phyloP scores from a whole-genome alignment of 768 basidiomycete genomes.

The Leccinum longicurvipes region DNA sequence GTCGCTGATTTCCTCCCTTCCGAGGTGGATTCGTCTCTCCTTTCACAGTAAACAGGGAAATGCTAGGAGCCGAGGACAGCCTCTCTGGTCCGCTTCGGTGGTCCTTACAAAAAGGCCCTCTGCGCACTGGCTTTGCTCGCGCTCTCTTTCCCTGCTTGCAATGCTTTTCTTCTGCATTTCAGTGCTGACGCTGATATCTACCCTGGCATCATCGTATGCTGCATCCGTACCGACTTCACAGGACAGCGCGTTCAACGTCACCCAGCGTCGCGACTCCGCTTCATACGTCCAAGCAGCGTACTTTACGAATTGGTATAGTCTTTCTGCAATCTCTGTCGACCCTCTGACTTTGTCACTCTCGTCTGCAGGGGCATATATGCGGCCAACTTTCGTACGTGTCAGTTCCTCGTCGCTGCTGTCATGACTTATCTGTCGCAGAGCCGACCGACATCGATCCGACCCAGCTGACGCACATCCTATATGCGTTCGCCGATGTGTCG shows the following conservation, averaged over 20 bases:
- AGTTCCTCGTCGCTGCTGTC: neutral
- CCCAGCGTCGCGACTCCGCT: slow-evolving; percentile 10
- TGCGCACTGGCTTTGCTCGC: neutral
- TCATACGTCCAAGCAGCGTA: slow-evolving; percentile 34
- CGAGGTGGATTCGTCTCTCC: slow-evolving; percentile 8
- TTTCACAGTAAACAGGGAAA: slow-evolving; percentile 13
- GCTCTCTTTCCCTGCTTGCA: slow-evolving; percentile 1
- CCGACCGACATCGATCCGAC: slow-evolving; percentile 59
- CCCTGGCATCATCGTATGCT: slow-evolving; percentile 10
- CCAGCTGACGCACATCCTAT: slow-evolving; percentile 72
- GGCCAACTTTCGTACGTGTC: slow-evolving; percentile 55
- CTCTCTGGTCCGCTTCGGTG: slow-evolving; percentile 5
- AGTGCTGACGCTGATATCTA: slow-evolving; percentile 5
- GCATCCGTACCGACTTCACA: slow-evolving; percentile 8
- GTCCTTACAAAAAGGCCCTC: slow-evolving; percentile 17
- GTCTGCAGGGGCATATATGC: slow-evolving; percentile 53
- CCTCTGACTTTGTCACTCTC: neutral
- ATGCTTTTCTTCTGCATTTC: slow-evolving; percentile 1
- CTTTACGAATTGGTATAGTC: slow-evolving; percentile 35
- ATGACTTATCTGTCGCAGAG: slow-evolving; percentile 38
- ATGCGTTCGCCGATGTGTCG: slow-evolving; percentile 75
- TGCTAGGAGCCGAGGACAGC: slow-evolving; percentile 14
- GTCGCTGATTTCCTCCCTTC: slow-evolving; percentile 3
- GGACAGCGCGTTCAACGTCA: neutral
- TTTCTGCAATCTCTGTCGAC: neutral